Conservation (phyloP, 2,329 filamentous ascomycete genomes). For the Zalaria sp. region DNA sequence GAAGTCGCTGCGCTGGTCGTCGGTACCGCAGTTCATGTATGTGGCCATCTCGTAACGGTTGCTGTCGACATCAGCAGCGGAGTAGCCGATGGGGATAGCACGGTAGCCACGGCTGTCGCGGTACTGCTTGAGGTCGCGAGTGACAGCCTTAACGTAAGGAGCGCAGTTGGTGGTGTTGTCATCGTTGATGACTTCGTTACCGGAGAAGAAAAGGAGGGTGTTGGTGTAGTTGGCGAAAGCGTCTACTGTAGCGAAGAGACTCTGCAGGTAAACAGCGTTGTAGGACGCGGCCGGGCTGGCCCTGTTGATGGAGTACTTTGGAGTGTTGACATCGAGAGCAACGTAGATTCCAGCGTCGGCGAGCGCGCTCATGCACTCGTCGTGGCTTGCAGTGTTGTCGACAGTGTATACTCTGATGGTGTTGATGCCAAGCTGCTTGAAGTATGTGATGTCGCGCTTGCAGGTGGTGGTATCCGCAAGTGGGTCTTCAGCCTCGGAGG, state of each 20-base stretch:
- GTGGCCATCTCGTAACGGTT: slow-evolving; percentile 73
- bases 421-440: slow-evolving; percentile 79
- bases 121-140: slow-evolving; percentile 69
- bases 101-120: slow-evolving; percentile 57
- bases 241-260: slow-evolving; percentile 78
- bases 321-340: slow-evolving; percentile 84
- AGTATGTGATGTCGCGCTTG: slow-evolving; percentile 65
- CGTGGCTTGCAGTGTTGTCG: slow-evolving; percentile 72
- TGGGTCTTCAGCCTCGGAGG: slow-evolving; percentile 53
- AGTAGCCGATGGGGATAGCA: slow-evolving; percentile 64
- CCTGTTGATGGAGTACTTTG: slow-evolving; percentile 77
- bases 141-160: slow-evolving; percentile 59
- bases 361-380: slow-evolving; percentile 70
- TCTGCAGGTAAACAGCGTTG: slow-evolving; percentile 74
- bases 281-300: slow-evolving; percentile 60
- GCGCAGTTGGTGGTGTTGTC: slow-evolving; percentile 47
- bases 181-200: slow-evolving; percentile 61
- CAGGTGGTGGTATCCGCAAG: slow-evolving; percentile 58
- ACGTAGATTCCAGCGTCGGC: slow-evolving; percentile 83
- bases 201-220: slow-evolving; percentile 72
- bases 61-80: slow-evolving; percentile 68
- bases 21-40: slow-evolving; percentile 88
- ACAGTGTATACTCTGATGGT: slow-evolving; percentile 85
- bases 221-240: slow-evolving; percentile 72
- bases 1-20: slow-evolving; percentile 75